Conservation (phyloP, 345 rosid species). For the Zanthoxylum bungeanum region DNA sequence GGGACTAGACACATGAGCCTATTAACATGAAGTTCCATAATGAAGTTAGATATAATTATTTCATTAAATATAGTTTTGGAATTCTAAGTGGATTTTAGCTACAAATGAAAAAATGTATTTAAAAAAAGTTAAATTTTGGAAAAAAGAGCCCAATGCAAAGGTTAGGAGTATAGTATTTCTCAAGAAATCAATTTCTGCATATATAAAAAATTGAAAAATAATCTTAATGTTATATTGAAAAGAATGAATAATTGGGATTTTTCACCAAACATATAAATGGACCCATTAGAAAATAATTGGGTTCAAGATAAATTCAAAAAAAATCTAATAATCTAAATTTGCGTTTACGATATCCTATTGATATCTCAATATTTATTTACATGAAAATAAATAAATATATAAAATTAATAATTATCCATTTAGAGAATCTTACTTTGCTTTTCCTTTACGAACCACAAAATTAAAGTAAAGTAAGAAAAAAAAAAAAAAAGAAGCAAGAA, state of each 20-base stretch:
- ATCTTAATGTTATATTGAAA: background rate
- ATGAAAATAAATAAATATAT: background rate
- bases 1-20: no score
- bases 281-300: no score
- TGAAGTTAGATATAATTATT: background rate
- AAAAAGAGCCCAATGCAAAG: background rate
- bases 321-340: no score
- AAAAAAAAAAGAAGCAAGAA: no score
- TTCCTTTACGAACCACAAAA: conserved; percentile 18
- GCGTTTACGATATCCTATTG: no score
- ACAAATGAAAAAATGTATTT: background rate
- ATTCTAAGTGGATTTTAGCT: background rate
- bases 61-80: background rate
- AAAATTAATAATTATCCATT: background rate
- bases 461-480: no score
- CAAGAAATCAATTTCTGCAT: no score
- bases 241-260: no score
- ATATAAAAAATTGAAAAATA: no score
- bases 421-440: conserved; percentile 25
- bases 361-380: no score
- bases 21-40: background rate
- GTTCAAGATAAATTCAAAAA: no score
- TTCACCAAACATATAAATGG: background rate
- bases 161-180: background rate
- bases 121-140: no score